Percentiles rank a stretch among this genome's conserved stretches.
phyloP scores from a whole-genome alignment of 768 basidiomycete genomes.

The Trametes punicea region DNA sequence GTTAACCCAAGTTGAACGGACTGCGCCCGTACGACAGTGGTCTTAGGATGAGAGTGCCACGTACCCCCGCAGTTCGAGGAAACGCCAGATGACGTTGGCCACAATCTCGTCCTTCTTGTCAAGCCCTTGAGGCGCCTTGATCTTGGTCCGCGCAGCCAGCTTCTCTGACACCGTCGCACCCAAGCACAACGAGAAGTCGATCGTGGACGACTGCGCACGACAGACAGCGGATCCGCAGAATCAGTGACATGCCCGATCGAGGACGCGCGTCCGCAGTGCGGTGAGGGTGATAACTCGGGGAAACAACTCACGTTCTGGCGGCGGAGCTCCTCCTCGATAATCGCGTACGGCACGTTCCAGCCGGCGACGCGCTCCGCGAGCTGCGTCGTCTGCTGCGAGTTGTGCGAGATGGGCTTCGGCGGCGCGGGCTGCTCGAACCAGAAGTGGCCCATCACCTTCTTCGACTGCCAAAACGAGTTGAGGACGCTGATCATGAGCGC shows the following conservation, averaged over 20 bases:
- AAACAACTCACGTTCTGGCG: slow-evolving; percentile 97
- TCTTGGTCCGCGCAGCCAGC: slow-evolving; percentile 77
- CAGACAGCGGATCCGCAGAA: slow-evolving; percentile 3
- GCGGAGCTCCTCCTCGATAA: slow-evolving; percentile 92
- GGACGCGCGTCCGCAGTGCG: slow-evolving; percentile 3
- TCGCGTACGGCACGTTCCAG: slow-evolving; percentile 83
- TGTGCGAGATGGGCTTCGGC: slow-evolving; percentile 61
- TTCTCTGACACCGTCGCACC: slow-evolving; percentile 85
- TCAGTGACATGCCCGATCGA: slow-evolving; percentile 23
- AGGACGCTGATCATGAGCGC: slow-evolving; percentile 81
- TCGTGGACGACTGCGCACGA: slow-evolving; percentile 79
- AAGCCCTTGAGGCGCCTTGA: slow-evolving; percentile 52
- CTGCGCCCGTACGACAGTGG: neutral
- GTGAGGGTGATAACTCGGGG: no score
- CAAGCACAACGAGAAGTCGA: slow-evolving; percentile 92
- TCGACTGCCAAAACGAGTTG: slow-evolving; percentile 77
- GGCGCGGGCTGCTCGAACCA: slow-evolving; percentile 65
- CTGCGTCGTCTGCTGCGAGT: slow-evolving; percentile 74
- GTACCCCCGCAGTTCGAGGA: slow-evolving; percentile 93
- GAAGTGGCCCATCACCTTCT: slow-evolving; percentile 69
- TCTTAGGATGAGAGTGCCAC: slow-evolving; percentile 29
- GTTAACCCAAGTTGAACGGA: neutral
- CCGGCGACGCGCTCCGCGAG: slow-evolving; percentile 83
- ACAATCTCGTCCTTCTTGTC: slow-evolving; percentile 99
- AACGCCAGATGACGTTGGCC: slow-evolving; percentile 97